These are phyloP conservation scores for Camellia japonica DNA, from an alignment of 148 eudicot species.

Conservation along the genomic window DNA sequence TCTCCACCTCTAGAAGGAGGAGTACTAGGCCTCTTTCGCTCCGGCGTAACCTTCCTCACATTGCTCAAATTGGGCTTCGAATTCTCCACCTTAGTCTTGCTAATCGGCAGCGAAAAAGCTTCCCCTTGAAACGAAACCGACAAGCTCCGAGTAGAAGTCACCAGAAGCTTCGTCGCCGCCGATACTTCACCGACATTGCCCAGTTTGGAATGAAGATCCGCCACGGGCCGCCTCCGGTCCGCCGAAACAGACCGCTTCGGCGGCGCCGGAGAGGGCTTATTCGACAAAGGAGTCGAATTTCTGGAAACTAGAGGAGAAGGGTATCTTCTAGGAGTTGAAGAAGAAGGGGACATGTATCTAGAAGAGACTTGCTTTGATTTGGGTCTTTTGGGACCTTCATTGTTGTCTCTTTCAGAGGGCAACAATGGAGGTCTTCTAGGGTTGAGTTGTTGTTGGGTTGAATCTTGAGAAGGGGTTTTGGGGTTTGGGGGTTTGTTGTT, in stretches of 20 bases:
- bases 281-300: conserved; percentile 31
- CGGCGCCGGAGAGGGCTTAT: conserved; percentile 7
- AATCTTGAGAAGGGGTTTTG: conserved; percentile 36
- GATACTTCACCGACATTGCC: conserved; percentile 54
- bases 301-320: conserved; percentile 77
- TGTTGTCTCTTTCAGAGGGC: conserved; percentile 66
- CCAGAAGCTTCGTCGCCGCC: conserved; percentile 70
- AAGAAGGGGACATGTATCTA: conserved; percentile 78
- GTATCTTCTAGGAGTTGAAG: conserved; percentile 62
- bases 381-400: conserved; percentile 35
- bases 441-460: conserved; percentile 20
- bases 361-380: conserved; percentile 69
- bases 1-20: conserved; percentile 64
- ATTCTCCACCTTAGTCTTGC: conserved; percentile 72
- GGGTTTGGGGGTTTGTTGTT: conserved; percentile 37
- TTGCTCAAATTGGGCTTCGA: conserved; percentile 43
- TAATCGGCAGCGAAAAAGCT: conserved; percentile 74
- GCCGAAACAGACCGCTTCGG: conserved; percentile 75
- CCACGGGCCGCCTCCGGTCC: conserved; percentile 63
- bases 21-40: conserved; percentile 57
- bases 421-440: conserved; percentile 64
- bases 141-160: conserved; percentile 81
- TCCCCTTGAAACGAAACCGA: conserved; percentile 96
- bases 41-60: conserved; percentile 80
- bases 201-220: conserved; percentile 30